Conservation (phyloP, 306 rosid genomes). For the Fragaria nilgerrensis region DNA sequence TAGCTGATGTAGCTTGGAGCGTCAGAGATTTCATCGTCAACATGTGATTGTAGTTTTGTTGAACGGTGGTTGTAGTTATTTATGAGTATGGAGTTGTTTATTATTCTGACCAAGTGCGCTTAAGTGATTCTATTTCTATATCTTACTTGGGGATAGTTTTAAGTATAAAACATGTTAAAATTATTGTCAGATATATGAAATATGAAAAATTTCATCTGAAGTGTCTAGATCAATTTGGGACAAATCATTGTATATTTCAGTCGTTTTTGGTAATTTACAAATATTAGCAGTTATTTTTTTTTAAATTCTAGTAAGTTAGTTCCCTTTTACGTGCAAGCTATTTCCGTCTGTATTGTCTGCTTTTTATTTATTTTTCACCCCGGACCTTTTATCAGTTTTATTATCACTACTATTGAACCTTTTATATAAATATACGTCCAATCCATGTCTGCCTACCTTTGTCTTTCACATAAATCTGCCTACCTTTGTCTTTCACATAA, state of each 20-base stretch:
- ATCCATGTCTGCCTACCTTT: neutral
- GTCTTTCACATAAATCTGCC: too few relatives aligned
- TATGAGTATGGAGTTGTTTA: neutral
- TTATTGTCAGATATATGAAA: neutral
- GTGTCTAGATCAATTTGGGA: neutral
- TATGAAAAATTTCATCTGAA: neutral
- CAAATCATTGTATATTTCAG: neutral
- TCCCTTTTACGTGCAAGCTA: neutral
- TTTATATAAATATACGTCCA: neutral
- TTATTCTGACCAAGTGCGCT: neutral
- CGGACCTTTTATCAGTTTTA: neutral
- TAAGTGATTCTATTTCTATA: neutral
- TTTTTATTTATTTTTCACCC: neutral
- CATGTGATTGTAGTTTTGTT: neutral
- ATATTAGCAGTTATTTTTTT: neutral
- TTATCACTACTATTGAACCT: neutral
- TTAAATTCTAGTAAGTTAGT: neutral
- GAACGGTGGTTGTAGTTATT: neutral
- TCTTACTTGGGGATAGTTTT: neutral
- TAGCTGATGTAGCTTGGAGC: neutral
- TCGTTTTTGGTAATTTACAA: neutral
- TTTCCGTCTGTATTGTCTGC: neutral
- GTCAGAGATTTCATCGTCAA: neutral
- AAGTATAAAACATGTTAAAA: neutral
- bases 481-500: neutral